Conservation (phyloP, 805 yeast species). For the Ogataea kodamae region DNA sequence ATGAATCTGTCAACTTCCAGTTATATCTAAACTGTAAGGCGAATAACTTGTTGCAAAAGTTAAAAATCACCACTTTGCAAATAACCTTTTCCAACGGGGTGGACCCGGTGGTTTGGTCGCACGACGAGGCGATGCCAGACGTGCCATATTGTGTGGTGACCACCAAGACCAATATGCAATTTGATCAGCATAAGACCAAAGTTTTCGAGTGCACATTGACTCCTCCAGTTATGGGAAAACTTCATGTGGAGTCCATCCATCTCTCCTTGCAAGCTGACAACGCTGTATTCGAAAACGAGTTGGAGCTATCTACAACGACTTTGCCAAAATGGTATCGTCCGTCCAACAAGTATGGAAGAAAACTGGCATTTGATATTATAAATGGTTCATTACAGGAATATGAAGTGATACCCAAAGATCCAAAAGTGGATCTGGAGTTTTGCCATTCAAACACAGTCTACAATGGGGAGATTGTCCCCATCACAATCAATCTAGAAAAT, state of each 20-base stretch:
- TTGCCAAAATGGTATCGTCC: slow-evolving; percentile 18
- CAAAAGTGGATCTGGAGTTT: slow-evolving; percentile 30
- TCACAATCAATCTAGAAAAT: slow-evolving; percentile 27
- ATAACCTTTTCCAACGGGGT: slow-evolving; percentile 21
- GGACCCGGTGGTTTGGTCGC: slow-evolving; percentile 11
- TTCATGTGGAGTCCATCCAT: slow-evolving; percentile 20
- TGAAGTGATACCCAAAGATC: slow-evolving; percentile 39
- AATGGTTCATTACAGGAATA: slow-evolving; percentile 16
- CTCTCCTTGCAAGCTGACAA: slow-evolving; percentile 12
- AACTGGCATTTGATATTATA: slow-evolving; percentile 17
- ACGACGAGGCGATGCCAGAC: slow-evolving; percentile 11
- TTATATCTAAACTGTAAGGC: slow-evolving; percentile 28
- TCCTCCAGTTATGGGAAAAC: slow-evolving; percentile 27
- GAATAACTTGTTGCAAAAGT: slow-evolving; percentile 20
- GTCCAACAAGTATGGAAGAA: slow-evolving; percentile 14
- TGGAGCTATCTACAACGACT: slow-evolving; percentile 7
- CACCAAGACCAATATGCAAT: slow-evolving; percentile 17
- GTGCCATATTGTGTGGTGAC: slow-evolving; percentile 7
- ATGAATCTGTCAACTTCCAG: slow-evolving; percentile 31
- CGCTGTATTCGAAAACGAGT: slow-evolving; percentile 16
- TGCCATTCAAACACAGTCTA: slow-evolving; percentile 27
- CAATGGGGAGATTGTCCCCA: slow-evolving; percentile 31
- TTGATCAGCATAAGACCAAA: slow-evolving; percentile 11
- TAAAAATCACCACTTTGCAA: slow-evolving; percentile 19
- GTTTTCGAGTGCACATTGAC: slow-evolving; percentile 20